Evolutionary conservation across 2,329 filamentous ascomycete genomes (phyloP).

Genomic region (Penicillium sp.): DNA sequence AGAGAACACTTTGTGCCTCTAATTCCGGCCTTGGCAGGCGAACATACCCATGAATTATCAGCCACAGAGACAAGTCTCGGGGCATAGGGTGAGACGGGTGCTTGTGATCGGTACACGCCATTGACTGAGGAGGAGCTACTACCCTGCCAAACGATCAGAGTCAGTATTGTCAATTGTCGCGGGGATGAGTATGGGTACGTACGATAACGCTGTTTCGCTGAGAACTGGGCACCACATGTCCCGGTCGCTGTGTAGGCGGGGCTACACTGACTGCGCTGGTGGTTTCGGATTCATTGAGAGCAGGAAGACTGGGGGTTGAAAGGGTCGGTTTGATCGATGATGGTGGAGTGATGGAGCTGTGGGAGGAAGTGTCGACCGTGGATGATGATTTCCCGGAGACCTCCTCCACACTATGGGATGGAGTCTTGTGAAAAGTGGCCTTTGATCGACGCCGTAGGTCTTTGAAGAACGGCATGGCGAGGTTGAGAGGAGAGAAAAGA

Average conservation of each 20-base stretch:
- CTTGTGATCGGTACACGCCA: constrained; percentile 47
- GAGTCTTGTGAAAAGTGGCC: constrained; percentile 61
- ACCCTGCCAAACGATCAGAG: constrained; percentile 28
- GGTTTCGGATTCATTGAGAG: constrained; percentile 51
- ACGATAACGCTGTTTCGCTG: constrained; percentile 46
- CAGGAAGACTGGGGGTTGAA: constrained; percentile 60
- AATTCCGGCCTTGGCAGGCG: background rate
- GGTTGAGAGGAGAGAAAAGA: constrained; percentile 6
- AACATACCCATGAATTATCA: constrained; percentile 79
- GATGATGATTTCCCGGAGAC: constrained; percentile 63
- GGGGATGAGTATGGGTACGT: constrained; percentile 17
- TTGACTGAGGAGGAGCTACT: constrained; percentile 34
- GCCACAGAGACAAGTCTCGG: constrained; percentile 75
- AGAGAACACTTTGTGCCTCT: background rate
- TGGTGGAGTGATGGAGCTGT: constrained; percentile 70
- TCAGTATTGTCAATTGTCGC: background rate
- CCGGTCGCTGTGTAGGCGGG: constrained; percentile 46
- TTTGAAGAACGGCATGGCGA: constrained; percentile 63
- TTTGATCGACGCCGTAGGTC: constrained; percentile 73
- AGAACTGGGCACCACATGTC: constrained; percentile 38
- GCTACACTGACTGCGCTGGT: constrained; percentile 33
- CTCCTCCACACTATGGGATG: constrained; percentile 53
- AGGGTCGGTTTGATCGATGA: constrained; percentile 67
- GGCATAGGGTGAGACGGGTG: constrained; percentile 72
- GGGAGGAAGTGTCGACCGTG: constrained; percentile 55